A percentile compares a stretch with the other conserved stretches of the same genome.
Evolutionary conservation across 768 basidiomycete species (phyloP).

Genomic region (Hirschioporus abietinus): DNA sequence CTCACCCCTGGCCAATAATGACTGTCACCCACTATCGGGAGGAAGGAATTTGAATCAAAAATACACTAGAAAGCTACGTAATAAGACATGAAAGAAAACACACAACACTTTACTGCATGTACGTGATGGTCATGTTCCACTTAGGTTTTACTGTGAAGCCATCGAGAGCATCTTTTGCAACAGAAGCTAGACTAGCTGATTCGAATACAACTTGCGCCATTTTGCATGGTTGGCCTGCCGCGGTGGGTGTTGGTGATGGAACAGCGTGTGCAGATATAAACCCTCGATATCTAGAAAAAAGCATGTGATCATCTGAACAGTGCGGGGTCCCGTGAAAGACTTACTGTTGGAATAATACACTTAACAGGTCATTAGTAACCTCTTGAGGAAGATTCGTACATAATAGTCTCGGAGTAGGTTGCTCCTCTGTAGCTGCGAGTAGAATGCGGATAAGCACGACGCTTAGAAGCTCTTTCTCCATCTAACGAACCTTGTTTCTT

Average conservation of each 20-base stretch:
- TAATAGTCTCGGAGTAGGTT: constrained; percentile 56
- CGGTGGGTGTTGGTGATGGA: constrained; percentile 61
- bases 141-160: constrained; percentile 84
- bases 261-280: constrained; percentile 68
- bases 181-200: constrained; percentile 62
- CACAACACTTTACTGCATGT: constrained; percentile 35
- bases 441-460: constrained; percentile 24
- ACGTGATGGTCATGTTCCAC: constrained; percentile 78
- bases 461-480: constrained; percentile 22
- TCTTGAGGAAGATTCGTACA: constrained; percentile 89
- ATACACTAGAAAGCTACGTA: not conserved
- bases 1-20: not conserved
- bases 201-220: constrained; percentile 81
- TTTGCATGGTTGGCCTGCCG: constrained; percentile 64
- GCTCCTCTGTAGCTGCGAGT: constrained; percentile 31
- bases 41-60: not conserved
- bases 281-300: constrained; percentile 65
- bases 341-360: constrained; percentile 88
- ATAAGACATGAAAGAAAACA: not conserved
- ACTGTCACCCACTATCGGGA: not conserved
- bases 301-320: not conserved
- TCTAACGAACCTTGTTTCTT: constrained; percentile 42
- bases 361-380: constrained; percentile 81
- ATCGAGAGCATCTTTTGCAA: constrained; percentile 78
- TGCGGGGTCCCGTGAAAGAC: constrained; percentile 8